Base-by-base conservation (phyloP, 805 yeast genomes). In the Lipomyces kockii region DNA sequence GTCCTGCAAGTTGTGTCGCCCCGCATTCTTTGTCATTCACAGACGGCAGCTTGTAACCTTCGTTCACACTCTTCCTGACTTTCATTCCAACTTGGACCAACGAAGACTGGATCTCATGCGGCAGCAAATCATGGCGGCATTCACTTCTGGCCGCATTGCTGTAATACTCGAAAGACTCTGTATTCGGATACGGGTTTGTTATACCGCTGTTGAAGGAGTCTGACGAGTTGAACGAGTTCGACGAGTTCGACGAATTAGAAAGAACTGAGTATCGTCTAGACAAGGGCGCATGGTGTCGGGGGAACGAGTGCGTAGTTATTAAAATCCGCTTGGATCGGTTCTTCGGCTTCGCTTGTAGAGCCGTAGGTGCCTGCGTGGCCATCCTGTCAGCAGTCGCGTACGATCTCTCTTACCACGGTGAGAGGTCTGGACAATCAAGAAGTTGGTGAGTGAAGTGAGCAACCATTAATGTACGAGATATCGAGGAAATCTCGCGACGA, bases 81-180 rank as follows among this genome's bases (percentile, higher is more conserved):
- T 63, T 67, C 71, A 68, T 68, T 20, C 71, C 71, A 29, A 68
- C 62, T 9, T 61, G 58, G 9, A 68, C 52, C 37, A 68, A 63
- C 34, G 71, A 67, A 2, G 65, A 17, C 65, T 68, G 71, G 39
- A 63, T 22, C 1, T 60, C 67, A 6, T 27, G 54, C 14, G 66
- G 64, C 12, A 62, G 51, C 12, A 32, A 17, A 20, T 55, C 62
- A 34, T 17, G n/a, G 1, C 20, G 14, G 39, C 54, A 46, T n/a
- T 52, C 35, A n/a, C 61, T 9, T 22, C 61, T 59, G 9, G 66
- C 34, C 5, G 61, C 34, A n/a, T 65, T 55, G 17, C 9, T 11
- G 35, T 65, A 65, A 56, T 32, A 29, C 9, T 59, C 55, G 34
- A 65, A 65, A 1, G 65, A 58, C 20, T 65, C 51, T 7, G 65